These are phyloP conservation scores for Alternaria atra DNA, from an alignment of 2,329 filamentous ascomycete genomes.

Conservation along the genomic window DNA sequence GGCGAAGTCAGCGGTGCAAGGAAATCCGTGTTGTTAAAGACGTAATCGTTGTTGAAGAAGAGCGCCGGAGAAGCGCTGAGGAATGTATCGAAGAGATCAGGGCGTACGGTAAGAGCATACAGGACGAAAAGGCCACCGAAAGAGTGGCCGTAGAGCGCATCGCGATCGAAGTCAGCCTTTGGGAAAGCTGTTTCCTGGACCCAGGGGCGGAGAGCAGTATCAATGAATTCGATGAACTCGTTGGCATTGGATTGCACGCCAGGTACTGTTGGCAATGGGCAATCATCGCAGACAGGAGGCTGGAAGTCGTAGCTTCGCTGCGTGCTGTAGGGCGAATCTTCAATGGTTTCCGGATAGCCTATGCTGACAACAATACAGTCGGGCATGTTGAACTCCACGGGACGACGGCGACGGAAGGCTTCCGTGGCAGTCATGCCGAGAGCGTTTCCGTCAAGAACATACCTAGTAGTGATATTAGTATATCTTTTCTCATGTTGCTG, in stretches of 20 bases:
- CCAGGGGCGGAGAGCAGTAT: conserved; percentile 52
- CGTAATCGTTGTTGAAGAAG: conserved; percentile 58
- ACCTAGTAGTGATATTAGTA: conserved; percentile 30
- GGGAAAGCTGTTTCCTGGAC: conserved; percentile 40
- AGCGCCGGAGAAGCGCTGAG: conserved; percentile 59
- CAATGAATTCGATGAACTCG: conserved; percentile 57
- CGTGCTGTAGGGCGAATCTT: conserved; percentile 42
- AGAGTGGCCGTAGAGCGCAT: conserved; percentile 61
- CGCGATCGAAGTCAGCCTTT: conserved; percentile 46
- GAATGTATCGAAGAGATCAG: conserved; percentile 56
- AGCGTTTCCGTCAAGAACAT: conserved; percentile 47
- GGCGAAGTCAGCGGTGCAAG: conserved; percentile 27
- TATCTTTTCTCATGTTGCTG: background rate
- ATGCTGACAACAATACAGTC: conserved; percentile 46
- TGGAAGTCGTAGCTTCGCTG: conserved; percentile 42
- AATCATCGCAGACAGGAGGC: conserved; percentile 41
- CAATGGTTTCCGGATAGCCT: conserved; percentile 40
- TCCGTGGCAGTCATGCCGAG: conserved; percentile 40
- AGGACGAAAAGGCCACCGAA: conserved; percentile 61
- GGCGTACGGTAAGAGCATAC: conserved; percentile 55
- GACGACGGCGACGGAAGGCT: conserved; percentile 39
- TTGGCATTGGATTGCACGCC: conserved; percentile 57
- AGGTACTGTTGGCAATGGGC: conserved; percentile 33
- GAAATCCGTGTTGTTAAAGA: conserved; percentile 41
- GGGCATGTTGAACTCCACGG: conserved; percentile 42